These are phyloP conservation scores for Dendrobium officinale DNA, from an alignment of 106 monocot species.

Conservation along the genomic window DNA sequence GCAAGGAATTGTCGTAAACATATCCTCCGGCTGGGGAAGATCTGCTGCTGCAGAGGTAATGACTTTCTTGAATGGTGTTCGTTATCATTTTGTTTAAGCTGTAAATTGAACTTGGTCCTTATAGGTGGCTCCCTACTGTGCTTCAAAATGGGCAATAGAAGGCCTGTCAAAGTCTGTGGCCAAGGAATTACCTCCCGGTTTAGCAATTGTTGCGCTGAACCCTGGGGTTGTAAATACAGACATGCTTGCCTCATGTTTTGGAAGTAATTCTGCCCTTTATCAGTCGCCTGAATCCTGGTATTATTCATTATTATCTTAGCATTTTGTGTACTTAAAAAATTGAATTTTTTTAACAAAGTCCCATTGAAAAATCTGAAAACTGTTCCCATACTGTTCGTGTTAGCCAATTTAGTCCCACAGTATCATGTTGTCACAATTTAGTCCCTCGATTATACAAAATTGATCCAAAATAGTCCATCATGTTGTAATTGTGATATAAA, in stretches of 20 bases:
- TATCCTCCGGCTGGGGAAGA: constrained; percentile 94
- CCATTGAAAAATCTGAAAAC: too few species aligned
- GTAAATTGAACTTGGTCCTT: neutral
- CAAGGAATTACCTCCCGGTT: constrained; percentile 81
- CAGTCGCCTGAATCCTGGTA: constrained; percentile 86
- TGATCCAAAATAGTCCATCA: too few species aligned
- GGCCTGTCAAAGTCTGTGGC: constrained; percentile 79
- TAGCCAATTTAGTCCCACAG: too few species aligned
- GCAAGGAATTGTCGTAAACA: constrained; percentile 72
- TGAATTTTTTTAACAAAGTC: neutral
- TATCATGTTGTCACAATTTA: too few species aligned
- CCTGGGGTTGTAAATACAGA: constrained; percentile 93
- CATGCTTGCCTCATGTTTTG: constrained; percentile 93
- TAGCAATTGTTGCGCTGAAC: constrained; percentile 78
- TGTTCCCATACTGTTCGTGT: too few species aligned
- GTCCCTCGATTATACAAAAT: too few species aligned
- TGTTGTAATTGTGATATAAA: too few species aligned
- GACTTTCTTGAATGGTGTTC: neutral
- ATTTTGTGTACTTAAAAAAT: neutral
- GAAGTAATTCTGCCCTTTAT: constrained; percentile 64
- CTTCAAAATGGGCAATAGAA: constrained; percentile 97
- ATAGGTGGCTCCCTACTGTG: constrained; percentile 90
- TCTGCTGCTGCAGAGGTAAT: constrained; percentile 82
- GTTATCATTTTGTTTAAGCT: neutral
- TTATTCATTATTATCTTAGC: neutral